These are phyloP conservation scores for Williopsis jadinii DNA, from an alignment of 1,139 yeast genomes.

Conservation along the genomic window DNA sequence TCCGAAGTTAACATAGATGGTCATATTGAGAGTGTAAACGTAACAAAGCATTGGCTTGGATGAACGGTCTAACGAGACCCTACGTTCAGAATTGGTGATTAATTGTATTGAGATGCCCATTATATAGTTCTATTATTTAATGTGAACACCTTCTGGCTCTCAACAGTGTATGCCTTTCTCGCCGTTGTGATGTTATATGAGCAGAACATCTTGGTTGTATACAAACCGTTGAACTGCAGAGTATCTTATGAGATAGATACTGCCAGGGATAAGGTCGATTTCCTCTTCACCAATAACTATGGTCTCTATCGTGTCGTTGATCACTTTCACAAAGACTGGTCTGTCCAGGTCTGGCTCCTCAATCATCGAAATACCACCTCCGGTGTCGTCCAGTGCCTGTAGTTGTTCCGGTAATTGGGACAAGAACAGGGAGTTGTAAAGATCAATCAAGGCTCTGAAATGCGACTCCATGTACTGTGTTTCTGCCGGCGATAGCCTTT, in stretches of 20 bases:
- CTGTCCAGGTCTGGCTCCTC: constrained; percentile 66
- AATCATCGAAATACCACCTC: constrained; percentile 75
- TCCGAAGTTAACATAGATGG: not conserved
- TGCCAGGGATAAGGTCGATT: constrained; percentile 55
- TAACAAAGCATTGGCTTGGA: too few species aligned
- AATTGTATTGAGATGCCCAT: too few species aligned
- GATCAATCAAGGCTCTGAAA: constrained; percentile 51
- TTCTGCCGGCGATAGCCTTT: constrained; percentile 51
- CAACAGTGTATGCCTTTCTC: not conserved
- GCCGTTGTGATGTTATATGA: constrained; percentile 27
- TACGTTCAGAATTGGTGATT: too few species aligned
- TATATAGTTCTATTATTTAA: too few species aligned
- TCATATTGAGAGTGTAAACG: too few species aligned
- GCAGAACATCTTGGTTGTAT: constrained; percentile 35
- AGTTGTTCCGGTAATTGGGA: constrained; percentile 59
- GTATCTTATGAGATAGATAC: constrained; percentile 73
- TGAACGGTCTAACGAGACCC: too few species aligned
- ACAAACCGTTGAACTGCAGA: constrained; percentile 38
- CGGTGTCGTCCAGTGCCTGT: constrained; percentile 69
- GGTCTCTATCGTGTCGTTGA: constrained; percentile 51
- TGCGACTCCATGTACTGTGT: constrained; percentile 58
- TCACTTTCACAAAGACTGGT: constrained; percentile 69
- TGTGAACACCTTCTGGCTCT: too few species aligned
- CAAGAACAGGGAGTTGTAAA: constrained; percentile 65
- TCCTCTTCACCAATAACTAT: constrained; percentile 55